Percentiles rank a stretch among this genome's conserved stretches.
Evolutionary conservation across 352 stramenopile genomes (phyloP).

Genomic region (Phytopythium vexans): DNA sequence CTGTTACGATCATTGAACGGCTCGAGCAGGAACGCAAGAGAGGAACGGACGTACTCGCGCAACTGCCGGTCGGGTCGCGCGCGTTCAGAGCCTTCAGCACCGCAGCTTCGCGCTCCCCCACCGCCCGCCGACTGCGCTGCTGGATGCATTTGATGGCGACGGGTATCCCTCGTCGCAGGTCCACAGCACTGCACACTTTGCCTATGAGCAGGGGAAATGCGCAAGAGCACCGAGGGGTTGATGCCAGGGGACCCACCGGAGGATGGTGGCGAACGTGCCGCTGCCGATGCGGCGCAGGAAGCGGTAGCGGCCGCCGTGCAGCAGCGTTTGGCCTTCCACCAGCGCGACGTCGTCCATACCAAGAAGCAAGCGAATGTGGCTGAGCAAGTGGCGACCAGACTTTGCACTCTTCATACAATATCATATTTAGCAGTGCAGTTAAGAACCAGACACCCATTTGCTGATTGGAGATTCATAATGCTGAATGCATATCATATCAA

Average conservation of each 20-base stretch:
- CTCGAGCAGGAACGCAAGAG: not conserved
- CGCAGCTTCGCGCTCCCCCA: conserved; percentile 56
- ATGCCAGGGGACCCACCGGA: conserved; percentile 31
- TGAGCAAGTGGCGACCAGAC: too few species aligned
- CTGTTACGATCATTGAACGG: conserved; percentile 2
- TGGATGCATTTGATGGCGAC: conserved; percentile 76
- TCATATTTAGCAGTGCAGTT: too few species aligned
- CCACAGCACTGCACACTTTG: conserved; percentile 31
- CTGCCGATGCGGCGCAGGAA: conserved; percentile 68
- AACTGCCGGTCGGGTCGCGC: conserved; percentile 26
- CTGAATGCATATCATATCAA: too few species aligned
- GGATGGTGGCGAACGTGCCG: conserved; percentile 68
- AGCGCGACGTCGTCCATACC: conserved; percentile 11
- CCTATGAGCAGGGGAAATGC: not conserved
- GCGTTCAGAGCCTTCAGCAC: conserved; percentile 38
- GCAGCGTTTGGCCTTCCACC: conserved; percentile 67
- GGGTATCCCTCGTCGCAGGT: conserved; percentile 29
- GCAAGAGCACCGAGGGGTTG: not conserved
- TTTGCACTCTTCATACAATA: too few species aligned
- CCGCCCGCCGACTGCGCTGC: conserved; percentile 36
- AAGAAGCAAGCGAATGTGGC: not conserved
- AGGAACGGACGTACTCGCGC: conserved; percentile 27
- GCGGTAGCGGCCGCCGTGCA: conserved; percentile 61
- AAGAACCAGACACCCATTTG: too few species aligned
- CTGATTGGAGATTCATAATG: too few species aligned